These are phyloP conservation scores for Maudiozyma barnettii DNA, from an alignment of 805 yeast genomes.

Conservation along the genomic window DNA sequence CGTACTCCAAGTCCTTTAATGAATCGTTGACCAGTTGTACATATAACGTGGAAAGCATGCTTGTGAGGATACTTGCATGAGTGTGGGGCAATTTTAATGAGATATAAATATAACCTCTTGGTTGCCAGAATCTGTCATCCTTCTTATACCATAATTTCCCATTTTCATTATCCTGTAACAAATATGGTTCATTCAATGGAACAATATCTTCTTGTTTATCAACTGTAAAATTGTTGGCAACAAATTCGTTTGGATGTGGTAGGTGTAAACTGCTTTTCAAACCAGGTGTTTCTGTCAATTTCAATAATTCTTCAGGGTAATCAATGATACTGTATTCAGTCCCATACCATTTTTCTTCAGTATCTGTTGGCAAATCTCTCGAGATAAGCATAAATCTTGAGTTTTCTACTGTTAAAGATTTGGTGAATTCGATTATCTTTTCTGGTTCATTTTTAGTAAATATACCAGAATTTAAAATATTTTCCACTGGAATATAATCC, in stretches of 20 bases:
- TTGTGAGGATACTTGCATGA: slow-evolving; percentile 46
- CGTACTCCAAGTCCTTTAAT: slow-evolving; percentile 61
- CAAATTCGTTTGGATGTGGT: slow-evolving; percentile 70
- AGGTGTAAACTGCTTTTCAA: slow-evolving; percentile 37
- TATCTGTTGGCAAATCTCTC: slow-evolving; percentile 41
- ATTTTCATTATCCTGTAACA: slow-evolving; percentile 41
- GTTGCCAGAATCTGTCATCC: slow-evolving; percentile 82
- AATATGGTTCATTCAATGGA: slow-evolving; percentile 48
- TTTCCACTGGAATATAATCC: slow-evolving; percentile 50
- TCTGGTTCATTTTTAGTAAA: slow-evolving; percentile 50
- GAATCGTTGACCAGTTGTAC: slow-evolving; percentile 68
- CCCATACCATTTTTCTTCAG: slow-evolving; percentile 80
- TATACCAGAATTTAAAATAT: slow-evolving; percentile 48
- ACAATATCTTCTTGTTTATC: slow-evolving; percentile 31
- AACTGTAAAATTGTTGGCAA: slow-evolving; percentile 70
- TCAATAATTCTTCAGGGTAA: slow-evolving; percentile 34
- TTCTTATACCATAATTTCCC: slow-evolving; percentile 75
- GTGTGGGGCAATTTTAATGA: slow-evolving; percentile 58
- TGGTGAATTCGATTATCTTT: slow-evolving; percentile 40
- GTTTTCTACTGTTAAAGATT: slow-evolving; percentile 46
- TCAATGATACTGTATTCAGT: slow-evolving; percentile 56
- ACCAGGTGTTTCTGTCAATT: slow-evolving; percentile 27
- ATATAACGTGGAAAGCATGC: slow-evolving; percentile 51
- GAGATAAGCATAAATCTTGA: slow-evolving; percentile 49
- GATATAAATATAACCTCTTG: slow-evolving; percentile 66